phyloP scores from a whole-genome alignment of 257 asterid genomes.

The Solanum pennellii region DNA sequence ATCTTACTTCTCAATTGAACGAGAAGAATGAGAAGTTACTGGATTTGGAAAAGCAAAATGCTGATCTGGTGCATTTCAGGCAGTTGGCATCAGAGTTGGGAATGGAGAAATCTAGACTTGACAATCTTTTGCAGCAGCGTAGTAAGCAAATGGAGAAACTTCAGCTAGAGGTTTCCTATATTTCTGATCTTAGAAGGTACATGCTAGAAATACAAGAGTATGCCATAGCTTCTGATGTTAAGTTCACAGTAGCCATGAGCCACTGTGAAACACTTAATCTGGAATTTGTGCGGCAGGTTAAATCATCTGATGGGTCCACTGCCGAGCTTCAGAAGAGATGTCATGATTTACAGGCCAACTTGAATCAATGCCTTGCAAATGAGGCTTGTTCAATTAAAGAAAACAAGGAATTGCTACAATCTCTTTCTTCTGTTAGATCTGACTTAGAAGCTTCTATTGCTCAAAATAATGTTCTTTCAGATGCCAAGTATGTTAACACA shows the following conservation, averaged over 20 bases:
- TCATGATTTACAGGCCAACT: slow-evolving; percentile 24
- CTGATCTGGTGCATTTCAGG: slow-evolving; percentile 39
- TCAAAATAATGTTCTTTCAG: slow-evolving; percentile 47
- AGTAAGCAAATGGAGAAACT: slow-evolving; percentile 30
- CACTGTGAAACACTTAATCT: slow-evolving; percentile 27
- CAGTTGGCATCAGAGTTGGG: slow-evolving; percentile 44
- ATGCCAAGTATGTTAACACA: slow-evolving; percentile 22
- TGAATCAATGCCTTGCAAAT: slow-evolving; percentile 26
- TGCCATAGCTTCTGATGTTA: slow-evolving; percentile 48
- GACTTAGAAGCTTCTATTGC: slow-evolving; percentile 40
- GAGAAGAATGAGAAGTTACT: slow-evolving; percentile 26
- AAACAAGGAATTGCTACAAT: slow-evolving; percentile 23
- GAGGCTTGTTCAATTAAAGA: slow-evolving; percentile 43
- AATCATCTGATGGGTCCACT: slow-evolving; percentile 27
- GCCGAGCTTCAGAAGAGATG: slow-evolving; percentile 35
- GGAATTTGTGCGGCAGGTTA: slow-evolving; percentile 33
- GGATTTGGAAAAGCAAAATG: slow-evolving; percentile 30
- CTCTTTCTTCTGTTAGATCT: slow-evolving; percentile 31
- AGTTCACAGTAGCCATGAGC: slow-evolving; percentile 29
- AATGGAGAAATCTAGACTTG: slow-evolving; percentile 49
- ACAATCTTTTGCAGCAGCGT: slow-evolving; percentile 36
- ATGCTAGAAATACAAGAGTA: slow-evolving; percentile 37
- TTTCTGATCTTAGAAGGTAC: slow-evolving; percentile 39
- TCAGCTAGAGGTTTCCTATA: slow-evolving; percentile 20
- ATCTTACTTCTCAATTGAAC: slow-evolving; percentile 42